Base-by-base conservation (phyloP, 768 basidiomycete species). In the Trichaptum fuscoviolaceum region DNA sequence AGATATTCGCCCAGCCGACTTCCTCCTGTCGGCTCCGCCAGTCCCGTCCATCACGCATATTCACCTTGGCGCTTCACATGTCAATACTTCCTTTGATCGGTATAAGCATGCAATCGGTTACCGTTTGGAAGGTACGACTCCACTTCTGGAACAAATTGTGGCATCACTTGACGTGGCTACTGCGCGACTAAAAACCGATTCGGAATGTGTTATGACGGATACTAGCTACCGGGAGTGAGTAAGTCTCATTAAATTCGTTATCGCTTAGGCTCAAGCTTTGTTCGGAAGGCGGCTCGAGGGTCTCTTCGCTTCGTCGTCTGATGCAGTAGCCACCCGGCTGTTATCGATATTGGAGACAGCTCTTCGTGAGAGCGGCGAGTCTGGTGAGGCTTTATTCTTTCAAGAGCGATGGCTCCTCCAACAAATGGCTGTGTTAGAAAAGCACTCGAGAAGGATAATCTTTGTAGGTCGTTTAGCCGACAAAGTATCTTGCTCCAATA, bases 51-150 rank as follows among this genome's bases (percentile, higher is more conserved):
- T 80, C 20, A 78, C 81, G 42, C 79, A 83, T 64, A 70, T 76
- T 20, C 75, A 75, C 63, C 68, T 75, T 58, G 80, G 77, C 59
- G 72, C 75, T 66, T 75, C 75, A 18, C 36, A 67, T 2, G 69
- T 76, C 30, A 79, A 84, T 66, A 74, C 77, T 20, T 78, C 85
- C 1, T 88, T 93, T 71, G 81, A 83, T 58, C 84, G 81, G 70
- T 93, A 91, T 72, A 86, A 84, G 69, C 69, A 76, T n/a, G 75
- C 83, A 2, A 72, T 95, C 36, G 85, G 81, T 65, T 83, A 83
- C 58, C 90, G 89, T 68, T 77, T 93, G n/a, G 70, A 82, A 24
- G 86, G 87, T 23, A 85, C 91, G 52, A 89, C 89, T 12, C 79
- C 85, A 0, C 74, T 85, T 58, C 75, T 93, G 27, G 82, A 92